Evolutionary conservation across 1,284 basidiomycete genomes (phyloP).

Genomic region (Rhizoctonia solani): DNA sequence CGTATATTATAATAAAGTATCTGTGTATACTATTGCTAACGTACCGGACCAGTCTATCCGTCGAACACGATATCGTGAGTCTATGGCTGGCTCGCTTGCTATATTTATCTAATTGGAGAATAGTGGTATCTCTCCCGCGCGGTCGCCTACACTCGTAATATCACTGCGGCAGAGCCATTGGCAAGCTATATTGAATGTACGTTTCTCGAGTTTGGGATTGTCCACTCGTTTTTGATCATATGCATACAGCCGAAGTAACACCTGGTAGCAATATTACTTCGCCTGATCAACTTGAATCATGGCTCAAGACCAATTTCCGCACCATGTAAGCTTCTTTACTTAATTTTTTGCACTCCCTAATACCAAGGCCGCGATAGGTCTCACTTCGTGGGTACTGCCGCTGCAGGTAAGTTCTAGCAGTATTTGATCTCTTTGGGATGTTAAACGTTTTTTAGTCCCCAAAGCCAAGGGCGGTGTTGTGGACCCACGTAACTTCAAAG

Average conservation of each 20-base stretch:
- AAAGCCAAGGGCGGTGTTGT: constrained; percentile 20
- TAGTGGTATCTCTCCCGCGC: constrained; percentile 31
- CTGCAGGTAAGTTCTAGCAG: not conserved
- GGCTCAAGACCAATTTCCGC: constrained; percentile 30
- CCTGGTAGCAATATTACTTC: constrained; percentile 20
- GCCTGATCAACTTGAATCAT: constrained; percentile 22
- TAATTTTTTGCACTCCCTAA: not conserved
- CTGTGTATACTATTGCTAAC: not conserved
- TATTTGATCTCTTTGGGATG: not conserved
- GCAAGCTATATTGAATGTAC: constrained; percentile 20
- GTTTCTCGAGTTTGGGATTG: not conserved
- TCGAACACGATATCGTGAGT: constrained; percentile 22
- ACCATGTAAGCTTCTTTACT: constrained; percentile 1
- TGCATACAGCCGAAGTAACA: not conserved
- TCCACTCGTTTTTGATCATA: not conserved
- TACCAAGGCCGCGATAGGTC: not conserved
- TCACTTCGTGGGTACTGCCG: constrained; percentile 23
- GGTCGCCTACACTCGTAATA: constrained; percentile 31
- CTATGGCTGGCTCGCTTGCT: not conserved
- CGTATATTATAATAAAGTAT: not conserved
- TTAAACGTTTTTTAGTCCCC: not conserved
- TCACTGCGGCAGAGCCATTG: constrained; percentile 17
- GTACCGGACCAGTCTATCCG: constrained; percentile 4
- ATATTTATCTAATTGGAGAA: not conserved
- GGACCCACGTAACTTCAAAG: constrained; percentile 22